These are phyloP conservation scores for Arthonia radiata DNA, from an alignment of 495 filamentous ascomycete genomes.

Conservation along the genomic window DNA sequence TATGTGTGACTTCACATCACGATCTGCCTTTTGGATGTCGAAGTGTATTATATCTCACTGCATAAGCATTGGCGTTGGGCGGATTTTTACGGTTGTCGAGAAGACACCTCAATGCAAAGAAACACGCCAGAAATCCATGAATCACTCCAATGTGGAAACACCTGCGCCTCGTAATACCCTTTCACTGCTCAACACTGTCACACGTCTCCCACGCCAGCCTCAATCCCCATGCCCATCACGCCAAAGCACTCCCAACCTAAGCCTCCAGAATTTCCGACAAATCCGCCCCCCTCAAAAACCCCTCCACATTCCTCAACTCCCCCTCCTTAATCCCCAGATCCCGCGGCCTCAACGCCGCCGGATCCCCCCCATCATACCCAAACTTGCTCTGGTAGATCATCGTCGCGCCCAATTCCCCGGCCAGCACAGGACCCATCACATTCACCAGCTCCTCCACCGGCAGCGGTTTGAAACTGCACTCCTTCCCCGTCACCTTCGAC, in stretches of 20 bases:
- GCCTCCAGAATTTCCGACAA: slow-evolving; percentile 1
- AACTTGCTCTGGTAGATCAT: slow-evolving; percentile 12
- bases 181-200: slow-evolving; percentile 2
- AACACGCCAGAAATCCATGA: no score
- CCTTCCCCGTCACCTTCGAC: slow-evolving; percentile 13
- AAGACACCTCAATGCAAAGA: no score
- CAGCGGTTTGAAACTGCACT: slow-evolving; percentile 10
- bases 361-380: slow-evolving; percentile 15
- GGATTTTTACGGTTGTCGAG: no score
- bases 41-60: no score
- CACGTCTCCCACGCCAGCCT: slow-evolving; percentile 1
- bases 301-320: slow-evolving; percentile 6
- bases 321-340: slow-evolving; percentile 6
- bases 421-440: slow-evolving; percentile 10
- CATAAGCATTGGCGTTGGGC: no score
- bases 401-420: slow-evolving; percentile 14
- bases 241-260: neutral
- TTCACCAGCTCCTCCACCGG: slow-evolving; percentile 13
- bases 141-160: slow-evolving; percentile 2
- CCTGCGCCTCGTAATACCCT: slow-evolving; percentile 1
- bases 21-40: slow-evolving; percentile 1
- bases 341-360: slow-evolving; percentile 7
- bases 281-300: slow-evolving; percentile 5
- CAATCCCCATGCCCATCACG: slow-evolving; percentile 1
- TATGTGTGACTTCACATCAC: slow-evolving; percentile 1